A percentile compares a stretch with the other conserved stretches of the same genome.
Conservation (phyloP, 164 flowering plant genomes). For the Sextonia rubra region DNA sequence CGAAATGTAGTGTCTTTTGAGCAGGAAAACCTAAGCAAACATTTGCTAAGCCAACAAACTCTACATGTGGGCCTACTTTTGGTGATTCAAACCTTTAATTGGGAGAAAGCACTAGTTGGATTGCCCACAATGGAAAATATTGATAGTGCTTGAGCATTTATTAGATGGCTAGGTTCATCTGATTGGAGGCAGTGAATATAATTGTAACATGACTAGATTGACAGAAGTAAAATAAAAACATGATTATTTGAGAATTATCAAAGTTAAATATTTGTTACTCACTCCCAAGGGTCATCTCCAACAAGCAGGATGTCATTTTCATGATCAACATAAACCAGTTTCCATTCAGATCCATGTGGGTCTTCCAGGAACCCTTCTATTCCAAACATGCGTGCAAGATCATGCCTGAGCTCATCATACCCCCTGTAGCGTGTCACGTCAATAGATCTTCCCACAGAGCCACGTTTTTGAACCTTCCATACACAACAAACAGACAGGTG, state of each 20-base stretch:
- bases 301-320: constrained; percentile 88
- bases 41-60: too few species aligned
- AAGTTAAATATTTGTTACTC: constrained; percentile 30
- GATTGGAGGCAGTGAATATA: too few species aligned
- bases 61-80: too few species aligned
- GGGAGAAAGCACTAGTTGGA: too few species aligned
- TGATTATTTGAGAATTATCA: neutral
- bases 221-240: too few species aligned
- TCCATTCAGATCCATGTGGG: constrained; percentile 79
- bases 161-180: too few species aligned
- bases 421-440: constrained; percentile 79
- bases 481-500: neutral
- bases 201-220: too few species aligned
- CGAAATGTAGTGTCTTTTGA: too few species aligned
- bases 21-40: too few species aligned
- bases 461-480: constrained; percentile 87
- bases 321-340: constrained; percentile 83
- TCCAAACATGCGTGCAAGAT: constrained; percentile 86
- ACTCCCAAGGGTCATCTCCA: constrained; percentile 98
- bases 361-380: constrained; percentile 95
- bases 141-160: too few species aligned
- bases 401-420: constrained; percentile 80
- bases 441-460: constrained; percentile 89
- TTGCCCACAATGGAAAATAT: too few species aligned
- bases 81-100: too few species aligned